phyloP scores from a whole-genome alignment of 148 eudicot genomes.

The Camellia granthamiana region DNA sequence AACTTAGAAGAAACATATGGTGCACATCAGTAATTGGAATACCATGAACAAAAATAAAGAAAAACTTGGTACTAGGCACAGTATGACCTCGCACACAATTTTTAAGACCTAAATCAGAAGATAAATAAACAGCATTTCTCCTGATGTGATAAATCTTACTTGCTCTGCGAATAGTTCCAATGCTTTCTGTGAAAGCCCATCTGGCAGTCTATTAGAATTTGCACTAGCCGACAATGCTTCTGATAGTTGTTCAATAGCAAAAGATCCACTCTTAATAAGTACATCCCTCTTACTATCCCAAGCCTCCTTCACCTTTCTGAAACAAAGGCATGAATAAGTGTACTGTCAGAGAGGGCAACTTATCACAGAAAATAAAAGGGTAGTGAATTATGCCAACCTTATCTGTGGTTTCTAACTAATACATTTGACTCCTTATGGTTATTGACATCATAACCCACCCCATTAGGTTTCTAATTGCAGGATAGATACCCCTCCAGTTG shows the following conservation, averaged over 20 bases:
- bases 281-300: slow-evolving; percentile 74
- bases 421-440: too few species aligned
- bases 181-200: slow-evolving; percentile 59
- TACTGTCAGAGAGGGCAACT: not conserved
- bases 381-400: too few species aligned
- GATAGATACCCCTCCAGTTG: too few species aligned
- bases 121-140: not conserved
- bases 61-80: not conserved
- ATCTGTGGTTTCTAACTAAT: too few species aligned
- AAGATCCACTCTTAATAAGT: slow-evolving; percentile 75
- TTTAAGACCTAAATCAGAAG: not conserved
- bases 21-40: not conserved
- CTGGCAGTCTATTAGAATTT: slow-evolving; percentile 51
- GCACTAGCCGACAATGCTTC: slow-evolving; percentile 82
- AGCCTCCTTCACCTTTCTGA: slow-evolving; percentile 94
- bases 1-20: not conserved
- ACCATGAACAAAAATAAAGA: not conserved
- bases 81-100: not conserved
- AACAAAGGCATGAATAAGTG: not conserved
- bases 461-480: too few species aligned
- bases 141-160: slow-evolving; percentile 31
- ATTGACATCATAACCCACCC: too few species aligned
- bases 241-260: slow-evolving; percentile 89
- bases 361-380: not conserved
- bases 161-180: slow-evolving; percentile 62